A percentile compares a stretch with the other conserved stretches of the same genome.
Conservation (phyloP, 441 rosid species). For the Corymbia citriodora region DNA sequence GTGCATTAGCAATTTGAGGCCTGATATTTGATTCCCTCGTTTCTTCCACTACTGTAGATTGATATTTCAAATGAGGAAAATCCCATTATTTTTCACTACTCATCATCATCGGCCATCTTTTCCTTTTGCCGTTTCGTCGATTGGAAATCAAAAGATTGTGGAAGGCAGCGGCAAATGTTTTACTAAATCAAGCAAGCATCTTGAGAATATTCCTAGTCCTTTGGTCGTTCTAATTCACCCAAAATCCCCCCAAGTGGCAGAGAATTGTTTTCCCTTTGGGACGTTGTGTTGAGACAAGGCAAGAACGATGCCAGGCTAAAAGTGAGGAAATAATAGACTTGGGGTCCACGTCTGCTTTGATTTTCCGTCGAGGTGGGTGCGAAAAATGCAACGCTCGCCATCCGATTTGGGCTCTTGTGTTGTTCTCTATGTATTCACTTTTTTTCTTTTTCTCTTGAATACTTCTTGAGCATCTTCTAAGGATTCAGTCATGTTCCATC, state of each 20-base stretch:
- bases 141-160: not conserved
- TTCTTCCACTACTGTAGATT: not conserved
- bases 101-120: not conserved
- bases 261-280: not conserved
- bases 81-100: not conserved
- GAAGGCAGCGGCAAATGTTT: not conserved
- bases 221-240: not conserved
- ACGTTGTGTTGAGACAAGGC: not conserved
- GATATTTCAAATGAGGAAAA: not conserved
- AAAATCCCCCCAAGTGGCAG: not conserved
- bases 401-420: not conserved
- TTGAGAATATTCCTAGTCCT: not conserved
- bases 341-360: not conserved
- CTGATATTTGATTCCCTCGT: not conserved
- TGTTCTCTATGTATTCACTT: not conserved
- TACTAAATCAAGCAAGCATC: not conserved
- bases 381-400: not conserved
- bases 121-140: not conserved
- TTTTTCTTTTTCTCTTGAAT: not conserved
- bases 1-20: not conserved
- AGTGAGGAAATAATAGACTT: not conserved
- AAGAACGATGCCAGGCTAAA: not conserved
- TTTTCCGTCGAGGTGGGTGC: not conserved
- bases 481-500: not conserved
- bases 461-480: not conserved